These are phyloP conservation scores for Pyrrhoderma lamaoense DNA, from an alignment of 1,284 basidiomycete genomes.

Conservation along the genomic window DNA sequence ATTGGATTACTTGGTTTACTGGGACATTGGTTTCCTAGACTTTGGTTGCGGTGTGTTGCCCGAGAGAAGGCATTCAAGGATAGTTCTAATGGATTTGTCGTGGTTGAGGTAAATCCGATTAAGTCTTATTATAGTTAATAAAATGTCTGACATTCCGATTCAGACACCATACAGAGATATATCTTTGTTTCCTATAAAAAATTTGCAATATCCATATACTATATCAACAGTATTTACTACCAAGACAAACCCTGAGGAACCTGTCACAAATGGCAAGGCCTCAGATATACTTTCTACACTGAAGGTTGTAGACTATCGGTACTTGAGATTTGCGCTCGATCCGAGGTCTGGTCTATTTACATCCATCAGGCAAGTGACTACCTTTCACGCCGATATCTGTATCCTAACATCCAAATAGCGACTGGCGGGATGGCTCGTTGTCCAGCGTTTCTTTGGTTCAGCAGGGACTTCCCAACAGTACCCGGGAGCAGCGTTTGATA, in stretches of 20 bases:
- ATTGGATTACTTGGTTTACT: conserved; percentile 76
- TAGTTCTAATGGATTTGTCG: conserved; percentile 65
- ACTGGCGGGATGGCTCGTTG: conserved; percentile 90
- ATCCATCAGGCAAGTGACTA: conserved; percentile 60
- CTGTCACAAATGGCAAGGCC: conserved; percentile 24
- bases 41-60: conserved; percentile 88
- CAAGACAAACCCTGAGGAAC: conserved; percentile 18
- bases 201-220: conserved; percentile 68
- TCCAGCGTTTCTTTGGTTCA: conserved; percentile 55
- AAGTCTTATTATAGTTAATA: neutral
- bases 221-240: conserved; percentile 70
- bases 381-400: neutral
- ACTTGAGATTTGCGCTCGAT: conserved; percentile 87
- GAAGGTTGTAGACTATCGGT: conserved; percentile 73
- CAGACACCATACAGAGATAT: conserved; percentile 81
- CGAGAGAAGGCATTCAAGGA: conserved; percentile 79
- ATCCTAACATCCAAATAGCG: conserved; percentile 38
- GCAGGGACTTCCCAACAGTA: conserved; percentile 48
- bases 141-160: conserved; percentile 17
- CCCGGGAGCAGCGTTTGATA: conserved; percentile 57
- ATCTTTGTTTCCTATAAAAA: conserved; percentile 64
- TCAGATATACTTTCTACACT: conserved; percentile 42
- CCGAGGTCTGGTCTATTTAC: conserved; percentile 77
- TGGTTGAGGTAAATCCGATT: conserved; percentile 72
- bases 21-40: conserved; percentile 87